These are phyloP conservation scores for Colletotrichum sp. DNA, from an alignment of 2,329 filamentous ascomycete species.

Conservation along the genomic window DNA sequence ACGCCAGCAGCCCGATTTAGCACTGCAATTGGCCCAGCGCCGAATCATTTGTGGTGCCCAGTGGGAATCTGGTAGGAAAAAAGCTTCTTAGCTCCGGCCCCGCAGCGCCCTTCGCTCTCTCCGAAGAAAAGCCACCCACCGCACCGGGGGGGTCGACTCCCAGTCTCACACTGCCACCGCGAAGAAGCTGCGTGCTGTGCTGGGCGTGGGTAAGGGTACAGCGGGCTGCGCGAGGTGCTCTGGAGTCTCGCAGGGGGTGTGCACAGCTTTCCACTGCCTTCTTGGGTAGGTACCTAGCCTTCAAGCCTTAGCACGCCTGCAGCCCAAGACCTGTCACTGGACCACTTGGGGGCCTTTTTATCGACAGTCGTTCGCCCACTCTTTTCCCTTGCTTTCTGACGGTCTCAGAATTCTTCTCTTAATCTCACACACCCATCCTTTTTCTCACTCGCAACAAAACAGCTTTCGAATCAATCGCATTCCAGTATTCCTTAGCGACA, in stretches of 20 bases:
- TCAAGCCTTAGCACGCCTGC: not conserved
- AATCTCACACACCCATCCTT: not conserved
- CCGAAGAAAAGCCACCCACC: not conserved
- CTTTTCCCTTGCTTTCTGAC: not conserved
- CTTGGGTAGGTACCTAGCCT: not conserved
- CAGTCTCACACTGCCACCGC: not conserved
- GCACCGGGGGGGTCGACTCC: not conserved
- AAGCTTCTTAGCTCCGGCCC: constrained; percentile 1
- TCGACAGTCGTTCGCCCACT: constrained; percentile 9
- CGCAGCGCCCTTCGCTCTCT: constrained; percentile 4
- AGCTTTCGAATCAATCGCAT: not conserved
- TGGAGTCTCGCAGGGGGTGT: not conserved
- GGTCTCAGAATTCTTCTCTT: not conserved
- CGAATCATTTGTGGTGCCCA: not conserved
- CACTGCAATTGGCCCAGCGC: not conserved
- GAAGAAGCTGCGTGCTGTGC: not conserved
- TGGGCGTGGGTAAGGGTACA: constrained; percentile 6
- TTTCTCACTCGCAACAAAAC: not conserved
- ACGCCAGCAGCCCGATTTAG: not conserved
- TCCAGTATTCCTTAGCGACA: not conserved
- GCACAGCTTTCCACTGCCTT: not conserved
- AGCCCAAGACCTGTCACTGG: constrained; percentile 6
- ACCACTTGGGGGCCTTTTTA: constrained; percentile 12
- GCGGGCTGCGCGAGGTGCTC: not conserved
- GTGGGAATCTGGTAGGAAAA: not conserved